Evolutionary conservation across 805 yeast genomes (phyloP).

Genomic region (Kuraishia cidri): DNA sequence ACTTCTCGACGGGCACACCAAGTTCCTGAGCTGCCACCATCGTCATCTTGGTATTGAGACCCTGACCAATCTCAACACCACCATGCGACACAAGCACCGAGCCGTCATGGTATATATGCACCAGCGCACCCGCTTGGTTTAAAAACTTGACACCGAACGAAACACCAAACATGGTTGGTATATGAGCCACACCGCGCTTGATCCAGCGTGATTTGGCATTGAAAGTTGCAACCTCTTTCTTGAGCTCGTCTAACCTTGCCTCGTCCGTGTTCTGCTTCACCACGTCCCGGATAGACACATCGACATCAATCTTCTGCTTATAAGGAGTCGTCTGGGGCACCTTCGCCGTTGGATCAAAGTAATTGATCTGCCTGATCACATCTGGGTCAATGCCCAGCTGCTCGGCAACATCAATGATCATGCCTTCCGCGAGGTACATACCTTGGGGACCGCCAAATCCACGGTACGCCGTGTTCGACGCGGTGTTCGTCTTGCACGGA

Average conservation of each 20-base stretch:
- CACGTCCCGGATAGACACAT: conserved; percentile 26
- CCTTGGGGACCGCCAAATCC: conserved; percentile 46
- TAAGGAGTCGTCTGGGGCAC: conserved; percentile 24
- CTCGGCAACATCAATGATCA: conserved; percentile 29
- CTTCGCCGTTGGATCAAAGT: conserved; percentile 16
- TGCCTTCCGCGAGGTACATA: conserved; percentile 31
- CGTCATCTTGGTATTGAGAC: conserved; percentile 36
- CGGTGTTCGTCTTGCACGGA: conserved; percentile 33
- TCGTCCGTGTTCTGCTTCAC: conserved; percentile 25
- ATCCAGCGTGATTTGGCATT: conserved; percentile 30
- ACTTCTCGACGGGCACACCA: conserved; percentile 27
- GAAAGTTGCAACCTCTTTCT: conserved; percentile 28
- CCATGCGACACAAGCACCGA: conserved; percentile 36
- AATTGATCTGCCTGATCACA: conserved; percentile 25
- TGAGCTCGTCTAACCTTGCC: conserved; percentile 21
- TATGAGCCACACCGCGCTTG: conserved; percentile 34
- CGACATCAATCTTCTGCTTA: conserved; percentile 29
- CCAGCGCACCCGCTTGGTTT: conserved; percentile 39
- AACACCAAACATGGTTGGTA: conserved; percentile 39
- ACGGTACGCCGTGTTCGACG: conserved; percentile 39
- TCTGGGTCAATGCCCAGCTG: conserved; percentile 29
- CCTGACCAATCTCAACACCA: conserved; percentile 44
- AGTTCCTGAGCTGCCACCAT: conserved; percentile 36
- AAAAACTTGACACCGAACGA: conserved; percentile 34
- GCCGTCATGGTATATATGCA: conserved; percentile 36